Evolutionary conservation across 306 rosid species (phyloP).

Genomic region (Oemleria cerasiformis): DNA sequence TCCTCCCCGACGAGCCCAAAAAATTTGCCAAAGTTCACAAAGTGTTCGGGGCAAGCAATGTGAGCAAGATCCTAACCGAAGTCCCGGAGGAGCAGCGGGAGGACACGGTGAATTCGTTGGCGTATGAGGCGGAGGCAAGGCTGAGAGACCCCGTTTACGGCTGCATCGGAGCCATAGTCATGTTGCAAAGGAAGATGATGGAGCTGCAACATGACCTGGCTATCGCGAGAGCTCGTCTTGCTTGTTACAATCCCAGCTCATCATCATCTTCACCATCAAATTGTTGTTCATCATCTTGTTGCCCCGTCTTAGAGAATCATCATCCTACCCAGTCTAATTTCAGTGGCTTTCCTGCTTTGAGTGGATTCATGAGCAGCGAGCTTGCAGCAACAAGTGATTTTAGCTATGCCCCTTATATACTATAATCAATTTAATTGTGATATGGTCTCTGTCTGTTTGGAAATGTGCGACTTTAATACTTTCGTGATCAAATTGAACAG

Average conservation of each 20-base stretch:
- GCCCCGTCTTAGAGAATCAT: slow-evolving; percentile 22
- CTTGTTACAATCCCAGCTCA: slow-evolving; percentile 36
- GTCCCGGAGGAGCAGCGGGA: slow-evolving; percentile 81
- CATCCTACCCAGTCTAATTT: slow-evolving; percentile 37
- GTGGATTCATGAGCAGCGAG: slow-evolving; percentile 40
- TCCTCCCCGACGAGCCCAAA: slow-evolving; percentile 69
- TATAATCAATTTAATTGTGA: slow-evolving; percentile 2
- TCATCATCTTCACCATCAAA: not conserved
- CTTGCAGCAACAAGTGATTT: slow-evolving; percentile 49
- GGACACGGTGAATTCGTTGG: slow-evolving; percentile 81
- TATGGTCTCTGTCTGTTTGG: not conserved
- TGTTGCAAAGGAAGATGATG: slow-evolving; percentile 63
- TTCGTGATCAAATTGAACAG: too few species aligned
- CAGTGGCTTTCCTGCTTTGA: slow-evolving; percentile 40
- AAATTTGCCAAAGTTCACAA: slow-evolving; percentile 89
- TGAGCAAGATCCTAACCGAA: slow-evolving; percentile 78
- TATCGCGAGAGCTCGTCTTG: slow-evolving; percentile 82
- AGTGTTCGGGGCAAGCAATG: slow-evolving; percentile 96
- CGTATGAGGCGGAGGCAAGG: slow-evolving; percentile 84
- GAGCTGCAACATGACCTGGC: slow-evolving; percentile 79
- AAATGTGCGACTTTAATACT: not conserved
- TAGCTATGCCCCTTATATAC: slow-evolving; percentile 53
- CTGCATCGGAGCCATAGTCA: slow-evolving; percentile 86
- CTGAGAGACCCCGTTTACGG: slow-evolving; percentile 88
- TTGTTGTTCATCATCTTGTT: slow-evolving; percentile 9